These are phyloP conservation scores for Clarireedia homoeocarpa DNA, from an alignment of 2,329 filamentous ascomycete species.

Conservation along the genomic window DNA sequence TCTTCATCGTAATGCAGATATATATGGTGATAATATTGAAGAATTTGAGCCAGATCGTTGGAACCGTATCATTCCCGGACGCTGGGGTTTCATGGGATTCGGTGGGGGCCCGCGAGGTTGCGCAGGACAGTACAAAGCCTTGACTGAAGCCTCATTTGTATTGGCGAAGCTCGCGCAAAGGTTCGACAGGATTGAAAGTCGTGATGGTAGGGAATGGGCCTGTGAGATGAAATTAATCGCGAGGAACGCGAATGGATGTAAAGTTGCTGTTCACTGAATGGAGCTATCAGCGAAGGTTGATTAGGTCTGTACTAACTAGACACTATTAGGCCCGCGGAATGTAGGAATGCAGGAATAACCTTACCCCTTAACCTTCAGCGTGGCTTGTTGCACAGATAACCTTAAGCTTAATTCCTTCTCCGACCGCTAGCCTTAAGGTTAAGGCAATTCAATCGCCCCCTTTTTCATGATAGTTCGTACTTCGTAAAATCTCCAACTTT, in stretches of 20 bases:
- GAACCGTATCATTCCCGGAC: constrained; percentile 53
- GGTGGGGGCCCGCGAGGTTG: constrained; percentile 60
- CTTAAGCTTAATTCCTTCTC: too few species aligned
- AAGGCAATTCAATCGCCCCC: too few species aligned
- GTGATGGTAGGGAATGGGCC: constrained; percentile 5
- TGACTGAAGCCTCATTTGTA: constrained; percentile 13
- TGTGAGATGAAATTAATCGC: constrained; percentile 5
- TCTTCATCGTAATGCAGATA: background rate
- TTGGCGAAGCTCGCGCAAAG: constrained; percentile 10
- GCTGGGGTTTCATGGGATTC: constrained; percentile 60
- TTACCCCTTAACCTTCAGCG: too few species aligned
- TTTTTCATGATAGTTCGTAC: too few species aligned
- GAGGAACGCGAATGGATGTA: constrained; percentile 8
- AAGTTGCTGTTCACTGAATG: background rate
- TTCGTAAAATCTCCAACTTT: too few species aligned
- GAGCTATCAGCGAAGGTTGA: too few species aligned
- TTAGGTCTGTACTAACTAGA: too few species aligned
- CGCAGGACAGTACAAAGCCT: constrained; percentile 43
- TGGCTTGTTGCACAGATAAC: too few species aligned
- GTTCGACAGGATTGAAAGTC: constrained; percentile 10
- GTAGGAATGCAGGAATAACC: too few species aligned
- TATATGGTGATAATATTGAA: constrained; percentile 65
- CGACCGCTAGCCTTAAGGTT: too few species aligned
- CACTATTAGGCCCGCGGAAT: too few species aligned
- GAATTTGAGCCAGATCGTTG: constrained; percentile 68